Evolutionary conservation across 345 rosid species (phyloP).

Genomic region (Gynandropsis gynandra): DNA sequence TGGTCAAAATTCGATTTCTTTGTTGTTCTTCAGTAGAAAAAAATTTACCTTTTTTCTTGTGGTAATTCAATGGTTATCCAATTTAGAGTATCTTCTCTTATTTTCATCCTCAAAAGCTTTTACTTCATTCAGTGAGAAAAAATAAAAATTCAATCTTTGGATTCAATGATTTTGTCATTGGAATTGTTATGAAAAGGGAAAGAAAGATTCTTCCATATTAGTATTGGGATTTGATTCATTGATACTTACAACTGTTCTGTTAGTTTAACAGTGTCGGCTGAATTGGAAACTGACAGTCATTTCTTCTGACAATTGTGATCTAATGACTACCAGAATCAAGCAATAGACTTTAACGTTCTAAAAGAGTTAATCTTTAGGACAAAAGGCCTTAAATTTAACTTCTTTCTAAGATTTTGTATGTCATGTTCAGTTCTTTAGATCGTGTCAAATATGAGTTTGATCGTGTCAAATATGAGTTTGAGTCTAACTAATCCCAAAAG

Average conservation of each 20-base stretch:
- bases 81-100: background rate
- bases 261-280: conserved; percentile 14
- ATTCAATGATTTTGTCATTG: background rate
- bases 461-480: too few relatives aligned
- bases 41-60: background rate
- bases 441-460: too few relatives aligned
- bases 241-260: too few relatives aligned
- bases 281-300: conserved; percentile 2
- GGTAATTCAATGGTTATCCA: conserved; percentile 3
- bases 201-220: conserved; percentile 17
- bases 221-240: conserved; percentile 14
- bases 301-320: background rate
- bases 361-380: background rate
- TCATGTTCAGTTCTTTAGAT: too few relatives aligned
- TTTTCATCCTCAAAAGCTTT: background rate
- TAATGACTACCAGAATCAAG: too few relatives aligned
- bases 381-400: background rate
- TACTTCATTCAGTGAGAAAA: background rate
- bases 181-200: conserved; percentile 6
- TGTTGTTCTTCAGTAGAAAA: conserved; percentile 8
- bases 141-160: background rate
- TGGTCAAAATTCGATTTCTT: background rate
- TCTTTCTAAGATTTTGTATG: background rate
- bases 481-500: too few relatives aligned
- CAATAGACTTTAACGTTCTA: background rate